Evolutionary conservation across 2,329 filamentous ascomycete genomes (phyloP).

Genomic region (Trichoderma koningii): DNA sequence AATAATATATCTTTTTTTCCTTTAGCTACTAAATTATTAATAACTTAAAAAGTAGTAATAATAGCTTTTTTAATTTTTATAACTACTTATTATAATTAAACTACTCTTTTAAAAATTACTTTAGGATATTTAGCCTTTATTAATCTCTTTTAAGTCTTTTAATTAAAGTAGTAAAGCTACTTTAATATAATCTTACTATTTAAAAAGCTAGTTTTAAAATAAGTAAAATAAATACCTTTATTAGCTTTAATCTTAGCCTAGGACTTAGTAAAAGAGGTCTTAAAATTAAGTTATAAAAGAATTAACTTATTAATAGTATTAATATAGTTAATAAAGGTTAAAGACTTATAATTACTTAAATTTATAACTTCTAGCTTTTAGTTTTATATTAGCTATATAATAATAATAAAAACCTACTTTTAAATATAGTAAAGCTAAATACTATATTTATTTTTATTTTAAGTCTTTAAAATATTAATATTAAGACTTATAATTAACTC

Average conservation of each 20-base stretch:
- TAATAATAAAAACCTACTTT: background rate
- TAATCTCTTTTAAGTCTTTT: background rate
- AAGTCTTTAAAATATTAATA: background rate
- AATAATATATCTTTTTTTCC: background rate
- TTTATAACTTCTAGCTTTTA: background rate
- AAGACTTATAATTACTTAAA: background rate
- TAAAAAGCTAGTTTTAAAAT: background rate
- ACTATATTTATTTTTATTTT: background rate
- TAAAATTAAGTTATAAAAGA: background rate
- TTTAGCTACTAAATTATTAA: background rate
- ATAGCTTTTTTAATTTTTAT: background rate
- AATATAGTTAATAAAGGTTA: background rate
- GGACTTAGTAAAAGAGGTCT: background rate
- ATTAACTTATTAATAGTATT: background rate
- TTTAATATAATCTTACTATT: background rate
- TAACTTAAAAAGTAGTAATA: background rate
- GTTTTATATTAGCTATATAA: background rate
- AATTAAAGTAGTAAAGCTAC: constrained; percentile 13
- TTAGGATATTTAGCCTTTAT: background rate
- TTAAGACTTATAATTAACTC: background rate
- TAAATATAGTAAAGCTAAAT: background rate
- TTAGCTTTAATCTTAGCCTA: background rate
- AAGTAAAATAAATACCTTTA: background rate
- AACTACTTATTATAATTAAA: background rate
- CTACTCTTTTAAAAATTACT: background rate